Evolutionary conservation across 306 rosid genomes (phyloP).

Genomic region (Sicyos baderoa): DNA sequence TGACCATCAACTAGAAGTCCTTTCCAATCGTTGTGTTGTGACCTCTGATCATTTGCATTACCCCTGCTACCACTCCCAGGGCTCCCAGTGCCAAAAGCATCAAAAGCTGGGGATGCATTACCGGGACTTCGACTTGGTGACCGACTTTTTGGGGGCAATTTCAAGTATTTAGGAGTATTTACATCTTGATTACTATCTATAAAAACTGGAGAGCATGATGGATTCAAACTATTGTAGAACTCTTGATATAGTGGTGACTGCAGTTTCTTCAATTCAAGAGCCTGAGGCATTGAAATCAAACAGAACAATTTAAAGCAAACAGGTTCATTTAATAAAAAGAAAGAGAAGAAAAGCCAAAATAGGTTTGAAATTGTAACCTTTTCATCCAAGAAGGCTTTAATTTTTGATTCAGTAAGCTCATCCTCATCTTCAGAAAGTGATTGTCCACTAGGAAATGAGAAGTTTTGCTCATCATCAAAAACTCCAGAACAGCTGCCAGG

Average conservation of each 20-base stretch:
- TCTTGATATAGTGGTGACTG: conserved; percentile 93
- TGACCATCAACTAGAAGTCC: conserved; percentile 53
- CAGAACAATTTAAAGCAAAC: background rate
- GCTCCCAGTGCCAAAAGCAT: conserved; percentile 47
- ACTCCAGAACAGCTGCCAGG: conserved; percentile 37
- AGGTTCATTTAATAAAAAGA: background rate
- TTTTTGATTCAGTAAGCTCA: conserved; percentile 88
- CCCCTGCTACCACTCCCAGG: conserved; percentile 74
- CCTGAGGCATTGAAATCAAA: conserved; percentile 38
- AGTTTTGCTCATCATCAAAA: conserved; percentile 39
- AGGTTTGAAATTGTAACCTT: conserved; percentile 48
- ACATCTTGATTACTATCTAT: conserved; percentile 52
- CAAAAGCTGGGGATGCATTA: conserved; percentile 51
- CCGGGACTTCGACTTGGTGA: conserved; percentile 65
- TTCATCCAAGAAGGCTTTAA: conserved; percentile 81
- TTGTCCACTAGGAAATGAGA: conserved; percentile 60
- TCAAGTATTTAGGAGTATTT: conserved; percentile 55
- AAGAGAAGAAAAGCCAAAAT: background rate
- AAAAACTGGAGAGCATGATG: conserved; percentile 54
- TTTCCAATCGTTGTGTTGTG: conserved; percentile 43
- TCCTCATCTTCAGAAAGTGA: conserved; percentile 84
- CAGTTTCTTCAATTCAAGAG: conserved; percentile 85
- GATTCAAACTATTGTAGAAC: conserved; percentile 76
- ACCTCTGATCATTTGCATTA: conserved; percentile 38
- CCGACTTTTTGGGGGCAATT: conserved; percentile 93